A percentile compares a stretch with the other conserved stretches of the same genome.
Conservation (phyloP, 169 alveolate genomes). For the Perkinsus olseni region DNA sequence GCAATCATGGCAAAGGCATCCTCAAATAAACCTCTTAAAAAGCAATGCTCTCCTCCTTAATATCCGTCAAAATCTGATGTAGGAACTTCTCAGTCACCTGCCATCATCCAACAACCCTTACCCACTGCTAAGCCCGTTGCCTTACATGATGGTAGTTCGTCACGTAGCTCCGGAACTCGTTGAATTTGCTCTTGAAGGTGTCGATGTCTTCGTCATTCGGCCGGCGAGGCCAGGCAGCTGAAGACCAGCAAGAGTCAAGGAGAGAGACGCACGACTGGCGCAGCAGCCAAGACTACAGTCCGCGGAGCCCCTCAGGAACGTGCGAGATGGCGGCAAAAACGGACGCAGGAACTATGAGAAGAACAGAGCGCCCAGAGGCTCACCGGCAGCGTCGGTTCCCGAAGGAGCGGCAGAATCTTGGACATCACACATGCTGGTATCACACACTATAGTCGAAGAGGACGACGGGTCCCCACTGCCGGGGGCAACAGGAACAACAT, state of each 20-base stretch:
- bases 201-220: background rate
- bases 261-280: background rate
- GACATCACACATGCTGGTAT: background rate
- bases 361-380: no score
- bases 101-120: no score
- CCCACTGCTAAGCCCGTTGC: no score
- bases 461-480: background rate
- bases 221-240: background rate
- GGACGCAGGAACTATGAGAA: no score
- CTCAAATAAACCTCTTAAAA: no score
- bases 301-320: no score
- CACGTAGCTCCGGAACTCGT: background rate
- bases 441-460: background rate
- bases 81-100: background rate
- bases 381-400: no score
- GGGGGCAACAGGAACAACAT: background rate
- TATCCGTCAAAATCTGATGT: background rate
- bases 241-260: background rate
- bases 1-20: no score
- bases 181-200: background rate
- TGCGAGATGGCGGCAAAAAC: no score
- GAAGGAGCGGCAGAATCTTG: no score
- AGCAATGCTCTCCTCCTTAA: background rate
- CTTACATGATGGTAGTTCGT: background rate
- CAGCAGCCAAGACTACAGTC: no score